Percentiles rank a stretch among this genome's conserved stretches.
These are phyloP conservation scores for Amesomyces nigricolor DNA, from an alignment of 2,329 filamentous ascomycete genomes.

Conservation along the genomic window DNA sequence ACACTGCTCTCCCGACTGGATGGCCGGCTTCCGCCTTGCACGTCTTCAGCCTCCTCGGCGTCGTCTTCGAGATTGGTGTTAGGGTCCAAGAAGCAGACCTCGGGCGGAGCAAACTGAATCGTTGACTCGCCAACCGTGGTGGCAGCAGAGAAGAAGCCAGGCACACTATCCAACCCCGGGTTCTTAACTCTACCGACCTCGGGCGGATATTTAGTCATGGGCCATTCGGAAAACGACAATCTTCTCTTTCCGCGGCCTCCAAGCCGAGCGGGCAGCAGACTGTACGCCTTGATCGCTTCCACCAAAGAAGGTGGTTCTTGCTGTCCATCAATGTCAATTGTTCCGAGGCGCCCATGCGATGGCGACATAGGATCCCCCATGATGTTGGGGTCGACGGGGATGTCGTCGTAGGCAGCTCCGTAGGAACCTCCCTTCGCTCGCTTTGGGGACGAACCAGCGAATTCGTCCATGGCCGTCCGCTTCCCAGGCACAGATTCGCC, in stretches of 20 bases:
- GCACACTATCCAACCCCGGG: constrained; percentile 27
- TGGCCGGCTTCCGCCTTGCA: background rate
- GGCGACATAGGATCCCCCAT: constrained; percentile 1
- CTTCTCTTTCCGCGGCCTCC: constrained; percentile 14
- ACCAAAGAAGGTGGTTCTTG: constrained; percentile 20
- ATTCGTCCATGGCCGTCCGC: constrained; percentile 12
- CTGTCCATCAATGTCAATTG: background rate
- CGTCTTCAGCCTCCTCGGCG: constrained; percentile 22
- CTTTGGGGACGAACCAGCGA: constrained; percentile 12
- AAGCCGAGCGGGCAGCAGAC: constrained; percentile 22
- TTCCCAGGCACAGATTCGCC: constrained; percentile 8
- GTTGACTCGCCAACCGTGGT: background rate
- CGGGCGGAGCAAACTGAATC: constrained; percentile 6
- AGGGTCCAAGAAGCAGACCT: constrained; percentile 37
- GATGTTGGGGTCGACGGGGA: constrained; percentile 19
- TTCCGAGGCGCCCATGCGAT: background rate
- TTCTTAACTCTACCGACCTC: constrained; percentile 25
- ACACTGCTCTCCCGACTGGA: background rate
- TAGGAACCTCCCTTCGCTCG: constrained; percentile 8
- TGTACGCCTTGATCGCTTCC: constrained; percentile 26
- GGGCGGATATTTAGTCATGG: constrained; percentile 20
- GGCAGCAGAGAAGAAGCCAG: constrained; percentile 24
- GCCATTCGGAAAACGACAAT: constrained; percentile 8
- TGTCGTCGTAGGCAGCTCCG: constrained; percentile 5
- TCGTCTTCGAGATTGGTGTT: constrained; percentile 36